Conservation (phyloP, 164 flowering plant species). For the Macadamia tetraphylla region DNA sequence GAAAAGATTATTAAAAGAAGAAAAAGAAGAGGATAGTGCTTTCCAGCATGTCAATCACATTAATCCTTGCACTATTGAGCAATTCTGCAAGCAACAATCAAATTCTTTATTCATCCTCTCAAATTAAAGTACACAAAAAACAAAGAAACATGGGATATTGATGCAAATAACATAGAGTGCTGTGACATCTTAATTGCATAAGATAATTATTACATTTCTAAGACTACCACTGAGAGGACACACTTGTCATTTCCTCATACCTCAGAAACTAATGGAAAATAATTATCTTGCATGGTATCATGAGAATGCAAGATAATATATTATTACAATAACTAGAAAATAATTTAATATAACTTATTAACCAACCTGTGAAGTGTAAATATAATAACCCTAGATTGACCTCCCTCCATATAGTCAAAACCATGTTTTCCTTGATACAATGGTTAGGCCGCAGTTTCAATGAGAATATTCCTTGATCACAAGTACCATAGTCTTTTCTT, state of each 20-base stretch:
- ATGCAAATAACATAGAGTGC: background rate
- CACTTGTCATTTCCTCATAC: background rate
- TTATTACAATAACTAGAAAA: background rate
- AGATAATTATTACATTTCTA: background rate
- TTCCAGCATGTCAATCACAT: too few relatives aligned
- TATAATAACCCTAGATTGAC: background rate
- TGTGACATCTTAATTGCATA: background rate
- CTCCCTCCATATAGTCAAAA: conserved; percentile 1
- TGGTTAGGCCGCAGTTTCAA: background rate
- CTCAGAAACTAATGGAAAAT: background rate
- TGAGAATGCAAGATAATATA: background rate
- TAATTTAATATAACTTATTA: background rate
- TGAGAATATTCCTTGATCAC: background rate
- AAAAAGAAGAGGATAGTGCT: too few relatives aligned
- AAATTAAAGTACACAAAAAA: too few relatives aligned
- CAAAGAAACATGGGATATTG: background rate
- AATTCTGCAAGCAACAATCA: too few relatives aligned
- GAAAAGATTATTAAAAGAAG: too few relatives aligned
- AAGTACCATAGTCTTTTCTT: background rate
- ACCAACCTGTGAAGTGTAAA: background rate
- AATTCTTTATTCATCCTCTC: too few relatives aligned
- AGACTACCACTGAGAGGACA: background rate
- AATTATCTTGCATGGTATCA: background rate
- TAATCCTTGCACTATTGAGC: too few relatives aligned
- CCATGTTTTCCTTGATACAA: background rate